These are phyloP conservation scores for Stylosanthes scabra DNA, from an alignment of 331 rosid species.

Conservation along the genomic window DNA sequence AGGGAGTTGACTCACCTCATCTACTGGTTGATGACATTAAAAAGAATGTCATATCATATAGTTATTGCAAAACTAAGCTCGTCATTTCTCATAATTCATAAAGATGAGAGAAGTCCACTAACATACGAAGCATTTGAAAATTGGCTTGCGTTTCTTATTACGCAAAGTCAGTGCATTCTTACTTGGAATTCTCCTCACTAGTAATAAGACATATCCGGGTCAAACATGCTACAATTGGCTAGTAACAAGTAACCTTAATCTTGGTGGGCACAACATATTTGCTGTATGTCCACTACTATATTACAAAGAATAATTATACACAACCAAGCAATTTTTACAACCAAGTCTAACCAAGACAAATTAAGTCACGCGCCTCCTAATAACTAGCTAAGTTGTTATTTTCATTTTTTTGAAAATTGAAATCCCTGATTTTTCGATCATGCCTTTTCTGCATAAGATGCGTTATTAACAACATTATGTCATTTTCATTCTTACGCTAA, in stretches of 20 bases:
- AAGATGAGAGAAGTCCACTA: not conserved
- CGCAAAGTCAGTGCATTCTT: constrained; percentile 33
- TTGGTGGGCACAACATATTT: constrained; percentile 11
- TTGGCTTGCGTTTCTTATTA: not conserved
- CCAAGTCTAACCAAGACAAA: too few relatives aligned
- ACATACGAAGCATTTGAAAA: not conserved
- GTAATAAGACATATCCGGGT: not conserved
- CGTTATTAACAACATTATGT: too few relatives aligned
- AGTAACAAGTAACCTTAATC: not conserved
- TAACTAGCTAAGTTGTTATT: too few relatives aligned
- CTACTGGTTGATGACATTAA: not conserved
- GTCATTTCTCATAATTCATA: not conserved
- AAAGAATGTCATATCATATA: constrained; percentile 7
- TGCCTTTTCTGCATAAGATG: too few relatives aligned
- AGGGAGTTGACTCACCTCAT: not conserved
- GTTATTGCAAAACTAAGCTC: not conserved
- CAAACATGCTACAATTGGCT: constrained; percentile 36
- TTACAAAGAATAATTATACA: too few relatives aligned
- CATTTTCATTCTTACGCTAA: too few relatives aligned
- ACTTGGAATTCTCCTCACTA: constrained; percentile 14
- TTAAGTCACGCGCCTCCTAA: too few relatives aligned
- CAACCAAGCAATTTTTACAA: too few relatives aligned
- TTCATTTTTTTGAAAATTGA: too few relatives aligned
- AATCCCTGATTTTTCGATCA: too few relatives aligned
- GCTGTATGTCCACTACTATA: not conserved